Base-by-base conservation (phyloP, 495 filamentous ascomycete species). In the Collariella sp. region DNA sequence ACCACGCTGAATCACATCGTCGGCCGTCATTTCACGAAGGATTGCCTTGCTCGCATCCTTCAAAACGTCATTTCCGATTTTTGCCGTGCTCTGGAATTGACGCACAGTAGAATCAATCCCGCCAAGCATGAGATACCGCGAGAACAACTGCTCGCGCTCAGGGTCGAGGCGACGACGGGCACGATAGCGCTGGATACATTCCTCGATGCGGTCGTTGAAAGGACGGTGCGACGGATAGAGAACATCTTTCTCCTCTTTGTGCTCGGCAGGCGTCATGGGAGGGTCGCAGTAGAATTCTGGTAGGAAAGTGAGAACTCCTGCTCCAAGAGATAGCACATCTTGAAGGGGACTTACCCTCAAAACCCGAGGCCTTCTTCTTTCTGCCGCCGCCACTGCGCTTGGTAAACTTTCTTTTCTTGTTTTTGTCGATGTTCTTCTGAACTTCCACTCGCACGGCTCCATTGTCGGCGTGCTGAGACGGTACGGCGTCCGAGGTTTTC, bases 141-240 rank as follows among this genome's bases (percentile, higher is more conserved):
- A 74, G 72, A 99, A 94, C 22, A 93, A 63, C 26, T 75, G 71
- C 20, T 76, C 69, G 48, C 81, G 79, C 3, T 76, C 66, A 11
- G 70, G 64, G 50, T 89, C 79, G 50, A 95, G 76, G 51, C 86
- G 89, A 22, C 90, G 87, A 36, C 81, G 84, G 39, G 76, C 73
- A 54, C 83, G 76, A 73, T 83, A 99, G 9, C 89, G 85, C 54
- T 89, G 84, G 31, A 97, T 84, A 36, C 87, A 93, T 54, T 81
- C 83, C 65, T 97, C 85, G 16, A 97, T 87, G 39, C 93, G 89
- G 41, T 62, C 60, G 2, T 54, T 58, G 43, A 69, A 69, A 10
- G 62, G 50, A 45, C 62, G 58, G 47, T 62, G 36, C 18, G 53
- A 43, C 11, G 62, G 54, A 26, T 69, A 69, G 41, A 64, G 44